Base-by-base conservation (phyloP, 2,329 filamentous ascomycete genomes). In the Fusarium odoratissimum region DNA sequence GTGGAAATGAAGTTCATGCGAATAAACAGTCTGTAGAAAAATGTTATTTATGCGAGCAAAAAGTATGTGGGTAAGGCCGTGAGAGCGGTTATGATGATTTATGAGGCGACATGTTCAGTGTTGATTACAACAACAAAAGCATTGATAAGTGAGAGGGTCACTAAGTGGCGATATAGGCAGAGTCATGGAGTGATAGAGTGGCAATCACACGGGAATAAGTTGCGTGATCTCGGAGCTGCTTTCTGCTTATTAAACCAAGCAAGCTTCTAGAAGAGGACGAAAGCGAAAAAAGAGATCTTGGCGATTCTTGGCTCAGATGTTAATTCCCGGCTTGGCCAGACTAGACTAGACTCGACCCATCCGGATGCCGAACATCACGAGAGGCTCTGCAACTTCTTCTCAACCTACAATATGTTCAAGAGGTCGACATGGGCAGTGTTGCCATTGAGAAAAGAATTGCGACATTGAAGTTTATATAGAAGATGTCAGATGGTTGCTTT, bases 321-420 rank as follows among this genome's bases (percentile, higher is more conserved):
- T 54, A 54, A 41, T 49, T 68, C 48, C 56, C 64, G 63, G n/a
- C 65, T 64, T 69, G 67, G 67, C 65, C 44, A 52, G n/a, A 64
- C 57, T 46, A 52, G 40, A 35, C 30, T 51, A 52, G 40, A 35
- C 30, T 51, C 31, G 58, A 42, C 41, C 31, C 48, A 40, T 25
- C 25, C 25, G 25, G 25, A 25, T 31, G 23, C 35, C 23, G 37
- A 28, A 51, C 23, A 19, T 63, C 25, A 52, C n/a, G 44, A 51
- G 23, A 60, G 28, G 28, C 28, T 28, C 28, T 28, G 28, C 28
- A 28, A 28, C 28, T 7, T 28, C 28, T 28, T 28, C 28, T 8
- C 28, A 28, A 28, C 28, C 28, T 28, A 28, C 7, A 28, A 28
- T 28, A 28, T 28, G 28, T 28, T 28, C 28, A 28, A 28, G 25